phyloP scores from a whole-genome alignment of 441 rosid genomes.

The Populus hybrid region DNA sequence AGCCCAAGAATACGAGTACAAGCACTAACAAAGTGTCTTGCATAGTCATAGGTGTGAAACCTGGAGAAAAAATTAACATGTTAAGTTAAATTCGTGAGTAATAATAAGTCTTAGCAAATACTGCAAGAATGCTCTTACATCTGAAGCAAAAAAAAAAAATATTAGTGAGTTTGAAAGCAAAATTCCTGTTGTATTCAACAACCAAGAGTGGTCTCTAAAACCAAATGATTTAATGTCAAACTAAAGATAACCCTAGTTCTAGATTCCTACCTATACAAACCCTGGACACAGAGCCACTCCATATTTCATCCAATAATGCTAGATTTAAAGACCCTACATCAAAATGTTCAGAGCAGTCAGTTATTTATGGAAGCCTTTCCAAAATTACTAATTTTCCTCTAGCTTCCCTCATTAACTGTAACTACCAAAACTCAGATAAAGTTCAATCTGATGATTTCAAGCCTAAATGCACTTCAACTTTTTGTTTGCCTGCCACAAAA shows the following conservation, averaged over 20 bases:
- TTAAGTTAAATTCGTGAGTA: background rate
- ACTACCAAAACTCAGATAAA: background rate
- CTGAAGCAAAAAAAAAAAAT: background rate
- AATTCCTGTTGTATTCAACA: background rate
- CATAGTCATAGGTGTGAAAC: constrained; percentile 97
- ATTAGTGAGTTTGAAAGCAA: too few species aligned
- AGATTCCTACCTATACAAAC: background rate
- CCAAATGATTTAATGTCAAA: too few species aligned
- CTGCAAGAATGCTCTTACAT: background rate
- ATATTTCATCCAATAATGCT: background rate
- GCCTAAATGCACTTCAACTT: background rate
- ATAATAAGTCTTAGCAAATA: background rate
- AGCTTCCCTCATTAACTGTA: background rate
- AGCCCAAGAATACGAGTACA: constrained; percentile 98
- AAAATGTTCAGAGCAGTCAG: background rate
- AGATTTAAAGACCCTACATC: background rate
- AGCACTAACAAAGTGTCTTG: constrained; percentile 98
- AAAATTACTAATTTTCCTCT: background rate
- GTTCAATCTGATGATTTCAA: background rate
- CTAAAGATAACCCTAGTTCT: background rate
- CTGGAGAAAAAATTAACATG: constrained; percentile 32
- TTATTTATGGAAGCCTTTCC: background rate
- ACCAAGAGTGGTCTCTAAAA: background rate
- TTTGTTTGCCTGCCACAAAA: background rate
- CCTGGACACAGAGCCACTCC: background rate